phyloP scores from a whole-genome alignment of 176 grass and related monocot genomes.

The Cocos nucifera region DNA sequence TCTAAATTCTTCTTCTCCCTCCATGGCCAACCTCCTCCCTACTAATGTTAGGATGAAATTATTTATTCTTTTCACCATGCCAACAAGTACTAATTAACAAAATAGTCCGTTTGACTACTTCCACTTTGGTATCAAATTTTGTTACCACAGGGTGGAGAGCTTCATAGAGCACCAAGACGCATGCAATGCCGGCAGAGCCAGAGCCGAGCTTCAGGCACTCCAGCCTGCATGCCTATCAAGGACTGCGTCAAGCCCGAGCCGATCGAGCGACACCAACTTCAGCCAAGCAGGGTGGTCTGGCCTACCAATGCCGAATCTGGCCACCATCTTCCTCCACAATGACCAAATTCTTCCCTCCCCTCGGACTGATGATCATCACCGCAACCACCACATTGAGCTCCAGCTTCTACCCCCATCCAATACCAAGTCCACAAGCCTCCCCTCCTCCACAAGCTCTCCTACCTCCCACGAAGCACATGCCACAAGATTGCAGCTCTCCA shows the following conservation, averaged over 20 bases:
- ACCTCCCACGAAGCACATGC: neutral
- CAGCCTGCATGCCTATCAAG: conserved; percentile 10
- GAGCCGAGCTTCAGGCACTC: neutral
- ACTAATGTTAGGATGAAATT: no score
- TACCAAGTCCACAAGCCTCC: neutral
- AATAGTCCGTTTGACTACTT: no score
- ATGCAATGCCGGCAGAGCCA: conserved; percentile 7
- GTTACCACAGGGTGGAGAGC: conserved; percentile 15
- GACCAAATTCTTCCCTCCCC: neutral
- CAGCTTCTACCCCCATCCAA: conserved; percentile 13
- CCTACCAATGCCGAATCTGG: neutral
- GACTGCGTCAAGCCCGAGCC: conserved; percentile 22
- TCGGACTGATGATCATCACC: neutral
- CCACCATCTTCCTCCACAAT: neutral
- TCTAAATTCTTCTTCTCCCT: no score
- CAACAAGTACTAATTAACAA: no score
- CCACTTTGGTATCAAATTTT: neutral
- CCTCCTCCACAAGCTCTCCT: neutral
- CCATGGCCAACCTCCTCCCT: no score
- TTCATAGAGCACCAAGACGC: conserved; percentile 26
- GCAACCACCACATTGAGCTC: conserved; percentile 7
- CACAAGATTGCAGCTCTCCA: conserved; percentile 13
- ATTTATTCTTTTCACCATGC: no score
- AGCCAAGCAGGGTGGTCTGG: neutral
- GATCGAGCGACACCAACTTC: conserved; percentile 16